phyloP scores from a whole-genome alignment of 2,329 filamentous ascomycete species.

The Calonectria multiphialidica region DNA sequence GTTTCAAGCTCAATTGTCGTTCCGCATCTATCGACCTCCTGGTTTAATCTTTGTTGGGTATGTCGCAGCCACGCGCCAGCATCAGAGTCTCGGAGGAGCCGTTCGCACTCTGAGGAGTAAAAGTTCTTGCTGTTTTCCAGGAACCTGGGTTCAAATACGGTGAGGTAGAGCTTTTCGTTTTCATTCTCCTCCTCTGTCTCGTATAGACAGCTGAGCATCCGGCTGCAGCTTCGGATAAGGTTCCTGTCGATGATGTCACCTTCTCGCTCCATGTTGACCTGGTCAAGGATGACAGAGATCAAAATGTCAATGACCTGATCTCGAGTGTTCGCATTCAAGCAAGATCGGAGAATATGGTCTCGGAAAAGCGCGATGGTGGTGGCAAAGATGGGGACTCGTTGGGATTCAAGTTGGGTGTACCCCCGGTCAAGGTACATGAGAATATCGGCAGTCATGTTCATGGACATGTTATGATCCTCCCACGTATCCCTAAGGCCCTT shows the following conservation, averaged over 20 bases:
- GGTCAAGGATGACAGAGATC: constrained; percentile 86
- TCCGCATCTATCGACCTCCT: constrained; percentile 86
- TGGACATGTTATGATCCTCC: constrained; percentile 90
- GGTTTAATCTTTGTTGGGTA: constrained; percentile 78
- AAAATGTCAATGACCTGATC: constrained; percentile 79
- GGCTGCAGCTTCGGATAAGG: constrained; percentile 84
- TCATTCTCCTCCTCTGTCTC: constrained; percentile 84
- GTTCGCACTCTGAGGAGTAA: constrained; percentile 81
- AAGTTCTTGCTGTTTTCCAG: constrained; percentile 78
- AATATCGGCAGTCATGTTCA: constrained; percentile 97
- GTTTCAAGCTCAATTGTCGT: constrained; percentile 84
- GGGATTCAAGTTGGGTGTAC: constrained; percentile 74
- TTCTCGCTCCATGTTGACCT: constrained; percentile 91
- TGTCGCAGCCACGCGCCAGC: constrained; percentile 85
- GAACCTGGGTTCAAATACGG: constrained; percentile 84
- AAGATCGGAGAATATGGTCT: constrained; percentile 81
- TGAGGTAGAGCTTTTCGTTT: constrained; percentile 84
- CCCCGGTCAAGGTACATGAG: constrained; percentile 98
- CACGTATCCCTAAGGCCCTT: constrained; percentile 81
- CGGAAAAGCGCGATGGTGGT: constrained; percentile 90
- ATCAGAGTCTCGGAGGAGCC: constrained; percentile 81
- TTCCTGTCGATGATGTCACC: constrained; percentile 90
- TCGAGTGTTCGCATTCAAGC: constrained; percentile 58
- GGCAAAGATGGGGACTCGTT: constrained; percentile 83
- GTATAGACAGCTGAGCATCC: constrained; percentile 92